Evolutionary conservation across 768 basidiomycete species (phyloP).

Genomic region (Serendipita indica): DNA sequence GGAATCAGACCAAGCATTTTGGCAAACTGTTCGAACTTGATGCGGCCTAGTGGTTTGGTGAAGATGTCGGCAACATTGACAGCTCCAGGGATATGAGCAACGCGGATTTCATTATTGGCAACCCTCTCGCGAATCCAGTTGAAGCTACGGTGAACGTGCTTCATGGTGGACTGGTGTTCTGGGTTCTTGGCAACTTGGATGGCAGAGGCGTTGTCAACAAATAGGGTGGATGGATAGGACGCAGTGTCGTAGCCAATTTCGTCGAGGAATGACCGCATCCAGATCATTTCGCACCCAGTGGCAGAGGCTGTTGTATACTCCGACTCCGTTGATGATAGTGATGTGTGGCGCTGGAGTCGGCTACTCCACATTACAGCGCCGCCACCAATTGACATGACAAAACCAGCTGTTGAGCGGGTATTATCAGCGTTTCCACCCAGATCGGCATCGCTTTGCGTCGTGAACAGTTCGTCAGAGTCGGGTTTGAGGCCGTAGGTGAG

Average conservation of each 20-base stretch:
- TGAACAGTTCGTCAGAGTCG: constrained; percentile 16
- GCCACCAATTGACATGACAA: constrained; percentile 23
- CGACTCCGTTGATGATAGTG: constrained; percentile 22
- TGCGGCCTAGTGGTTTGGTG: background rate
- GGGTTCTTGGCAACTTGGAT: constrained; percentile 21
- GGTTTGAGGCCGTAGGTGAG: background rate
- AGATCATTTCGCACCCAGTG: constrained; percentile 17
- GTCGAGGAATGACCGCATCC: constrained; percentile 15
- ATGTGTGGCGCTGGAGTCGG: constrained; percentile 26
- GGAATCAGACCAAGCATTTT: constrained; percentile 9
- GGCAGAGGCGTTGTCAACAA: constrained; percentile 26
- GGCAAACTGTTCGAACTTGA: background rate
- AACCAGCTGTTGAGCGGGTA: constrained; percentile 25
- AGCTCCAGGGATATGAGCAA: constrained; percentile 5
- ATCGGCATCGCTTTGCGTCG: constrained; percentile 21
- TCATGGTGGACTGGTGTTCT: constrained; percentile 21
- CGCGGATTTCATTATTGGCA: background rate
- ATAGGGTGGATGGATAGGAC: constrained; percentile 17
- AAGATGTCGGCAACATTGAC: constrained; percentile 3
- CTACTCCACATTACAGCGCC: constrained; percentile 28
- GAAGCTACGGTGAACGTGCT: constrained; percentile 22
- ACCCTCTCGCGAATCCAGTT: constrained; percentile 18
- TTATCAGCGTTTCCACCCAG: constrained; percentile 20
- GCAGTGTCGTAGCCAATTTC: constrained; percentile 13
- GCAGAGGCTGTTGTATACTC: constrained; percentile 17